These are phyloP conservation scores for Diplocarpon mali DNA, from an alignment of 2,329 filamentous ascomycete genomes.

Conservation along the genomic window DNA sequence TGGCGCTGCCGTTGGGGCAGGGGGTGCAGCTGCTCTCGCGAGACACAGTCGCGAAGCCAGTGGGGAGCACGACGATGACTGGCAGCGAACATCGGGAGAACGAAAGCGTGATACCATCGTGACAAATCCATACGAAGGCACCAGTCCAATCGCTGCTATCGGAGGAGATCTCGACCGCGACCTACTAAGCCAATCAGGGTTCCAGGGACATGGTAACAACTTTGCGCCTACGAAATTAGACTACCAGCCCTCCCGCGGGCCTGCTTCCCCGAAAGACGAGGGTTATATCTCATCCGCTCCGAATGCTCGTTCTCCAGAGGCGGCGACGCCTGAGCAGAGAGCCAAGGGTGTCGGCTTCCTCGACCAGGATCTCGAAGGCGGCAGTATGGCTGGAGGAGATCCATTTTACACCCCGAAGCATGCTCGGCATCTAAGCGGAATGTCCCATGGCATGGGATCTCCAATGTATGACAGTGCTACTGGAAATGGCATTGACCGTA, in stretches of 20 bases:
- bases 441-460: constrained; percentile 84
- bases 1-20: constrained; percentile 43
- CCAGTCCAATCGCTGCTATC: constrained; percentile 45
- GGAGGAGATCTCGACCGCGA: constrained; percentile 30
- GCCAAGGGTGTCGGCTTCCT: constrained; percentile 36
- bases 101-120: constrained; percentile 55
- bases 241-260: constrained; percentile 36
- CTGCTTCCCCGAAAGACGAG: constrained; percentile 62
- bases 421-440: constrained; percentile 64
- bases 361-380: constrained; percentile 39
- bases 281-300: constrained; percentile 74
- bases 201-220: constrained; percentile 29
- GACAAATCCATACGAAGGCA: constrained; percentile 56
- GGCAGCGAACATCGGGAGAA: constrained; percentile 50
- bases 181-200: constrained; percentile 31
- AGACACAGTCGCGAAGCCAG: constrained; percentile 42
- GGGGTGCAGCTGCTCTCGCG: constrained; percentile 40
- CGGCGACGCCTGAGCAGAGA: constrained; percentile 35
- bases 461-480: constrained; percentile 86
- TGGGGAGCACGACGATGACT: constrained; percentile 52
- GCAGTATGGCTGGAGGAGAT: constrained; percentile 42
- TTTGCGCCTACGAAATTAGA: constrained; percentile 30
- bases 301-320: constrained; percentile 41
- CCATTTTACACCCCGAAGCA: constrained; percentile 54
- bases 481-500: constrained; percentile 77